phyloP scores from a whole-genome alignment of 352 stramenopile genomes.

The Phytophthora fragariae region DNA sequence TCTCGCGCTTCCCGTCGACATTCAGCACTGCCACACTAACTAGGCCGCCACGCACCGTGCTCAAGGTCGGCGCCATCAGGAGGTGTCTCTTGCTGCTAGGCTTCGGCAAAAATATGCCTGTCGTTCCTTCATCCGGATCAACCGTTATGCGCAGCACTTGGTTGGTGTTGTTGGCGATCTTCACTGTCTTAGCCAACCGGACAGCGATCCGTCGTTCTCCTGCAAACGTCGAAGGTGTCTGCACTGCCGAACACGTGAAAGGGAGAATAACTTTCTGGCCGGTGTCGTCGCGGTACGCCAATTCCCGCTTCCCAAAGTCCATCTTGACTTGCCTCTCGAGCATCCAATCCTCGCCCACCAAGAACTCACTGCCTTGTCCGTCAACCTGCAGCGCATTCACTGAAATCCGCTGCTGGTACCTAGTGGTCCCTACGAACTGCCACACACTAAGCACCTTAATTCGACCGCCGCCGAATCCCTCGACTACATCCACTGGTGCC shows the following conservation, averaged over 20 bases:
- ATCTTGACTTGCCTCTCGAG: slow-evolving; percentile 5
- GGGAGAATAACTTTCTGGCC: slow-evolving; percentile 7
- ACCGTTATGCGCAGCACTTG: slow-evolving; percentile 12
- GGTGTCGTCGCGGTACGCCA: not conserved
- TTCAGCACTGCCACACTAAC: slow-evolving; percentile 19
- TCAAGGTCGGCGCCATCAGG: slow-evolving; percentile 20
- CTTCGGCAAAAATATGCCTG: slow-evolving; percentile 15
- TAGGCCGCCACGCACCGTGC: not conserved
- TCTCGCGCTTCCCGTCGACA: slow-evolving; percentile 5
- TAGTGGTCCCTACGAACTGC: not conserved
- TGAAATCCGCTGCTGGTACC: slow-evolving; percentile 1
- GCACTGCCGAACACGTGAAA: slow-evolving; percentile 5
- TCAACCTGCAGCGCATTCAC: slow-evolving; percentile 10
- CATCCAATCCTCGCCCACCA: slow-evolving; percentile 25
- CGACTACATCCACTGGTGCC: slow-evolving; percentile 1
- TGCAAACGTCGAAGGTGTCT: not conserved
- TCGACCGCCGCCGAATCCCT: slow-evolving; percentile 17
- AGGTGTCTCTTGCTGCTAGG: slow-evolving; percentile 5
- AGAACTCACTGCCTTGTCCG: slow-evolving; percentile 1
- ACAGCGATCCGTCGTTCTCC: not conserved
- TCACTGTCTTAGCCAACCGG: slow-evolving; percentile 7
- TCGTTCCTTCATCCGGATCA: slow-evolving; percentile 9
- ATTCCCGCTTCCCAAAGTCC: slow-evolving; percentile 5
- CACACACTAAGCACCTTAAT: slow-evolving; percentile 2
- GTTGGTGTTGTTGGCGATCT: slow-evolving; percentile 12